phyloP scores from a whole-genome alignment of 2,329 filamentous ascomycete genomes.

The Calonectria pseudoturangicola region DNA sequence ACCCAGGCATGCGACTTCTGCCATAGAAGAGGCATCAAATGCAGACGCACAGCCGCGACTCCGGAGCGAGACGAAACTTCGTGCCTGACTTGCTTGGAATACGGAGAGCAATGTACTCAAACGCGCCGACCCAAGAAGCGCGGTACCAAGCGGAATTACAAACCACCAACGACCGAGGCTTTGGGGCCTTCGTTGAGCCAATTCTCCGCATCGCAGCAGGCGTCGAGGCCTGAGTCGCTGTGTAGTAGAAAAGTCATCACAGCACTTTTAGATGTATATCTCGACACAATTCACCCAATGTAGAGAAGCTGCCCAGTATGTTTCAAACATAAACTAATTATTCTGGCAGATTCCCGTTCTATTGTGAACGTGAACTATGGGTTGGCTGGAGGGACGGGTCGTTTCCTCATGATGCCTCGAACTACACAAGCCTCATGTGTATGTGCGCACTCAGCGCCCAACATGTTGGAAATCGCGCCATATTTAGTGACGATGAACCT shows the following conservation, averaged over 20 bases:
- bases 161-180: background rate
- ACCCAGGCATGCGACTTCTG: constrained; percentile 64
- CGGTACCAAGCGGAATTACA: constrained; percentile 24
- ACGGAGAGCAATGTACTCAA: constrained; percentile 67
- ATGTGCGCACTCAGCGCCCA: constrained; percentile 68
- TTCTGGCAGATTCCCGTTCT: constrained; percentile 63
- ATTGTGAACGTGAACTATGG: constrained; percentile 65
- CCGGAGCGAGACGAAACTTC: constrained; percentile 22
- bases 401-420: constrained; percentile 62
- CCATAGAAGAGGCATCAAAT: constrained; percentile 56
- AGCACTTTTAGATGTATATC: constrained; percentile 66
- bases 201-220: background rate
- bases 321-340: background rate
- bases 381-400: constrained; percentile 62
- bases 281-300: constrained; percentile 70
- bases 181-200: background rate
- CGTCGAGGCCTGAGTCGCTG: background rate
- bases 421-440: constrained; percentile 70
- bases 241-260: constrained; percentile 24
- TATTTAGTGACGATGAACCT: constrained; percentile 54
- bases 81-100: constrained; percentile 70
- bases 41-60: constrained; percentile 3
- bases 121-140: constrained; percentile 63
- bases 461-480: constrained; percentile 67
- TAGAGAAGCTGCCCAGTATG: background rate